phyloP scores from a whole-genome alignment of 306 rosid species.

The Sphenostylis stenocarpa region DNA sequence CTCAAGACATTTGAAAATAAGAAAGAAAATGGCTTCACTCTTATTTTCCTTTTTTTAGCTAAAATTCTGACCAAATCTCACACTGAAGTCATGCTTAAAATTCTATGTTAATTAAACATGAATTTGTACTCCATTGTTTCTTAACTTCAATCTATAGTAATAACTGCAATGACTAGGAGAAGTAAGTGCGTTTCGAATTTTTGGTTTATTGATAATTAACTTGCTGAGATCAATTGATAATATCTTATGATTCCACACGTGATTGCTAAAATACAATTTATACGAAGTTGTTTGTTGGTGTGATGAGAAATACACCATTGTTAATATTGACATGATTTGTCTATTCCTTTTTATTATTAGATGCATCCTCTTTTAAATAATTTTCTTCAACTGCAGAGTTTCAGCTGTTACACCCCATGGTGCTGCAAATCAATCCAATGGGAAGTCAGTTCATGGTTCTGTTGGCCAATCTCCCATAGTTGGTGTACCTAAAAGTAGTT shows the following conservation, averaged over 20 bases:
- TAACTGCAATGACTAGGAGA: background rate
- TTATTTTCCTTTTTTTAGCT: background rate
- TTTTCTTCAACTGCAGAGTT: slow-evolving; percentile 41
- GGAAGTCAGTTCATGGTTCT: slow-evolving; percentile 39
- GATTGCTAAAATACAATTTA: background rate
- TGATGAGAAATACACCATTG: background rate
- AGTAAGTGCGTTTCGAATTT: background rate
- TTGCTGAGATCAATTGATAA: slow-evolving; percentile 17
- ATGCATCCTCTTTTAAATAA: background rate
- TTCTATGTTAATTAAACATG: background rate
- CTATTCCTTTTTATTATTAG: background rate
- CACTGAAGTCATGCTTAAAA: background rate
- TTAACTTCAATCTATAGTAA: background rate
- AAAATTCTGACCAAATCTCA: slow-evolving; percentile 17
- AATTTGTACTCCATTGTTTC: slow-evolving; percentile 9
- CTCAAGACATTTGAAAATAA: background rate
- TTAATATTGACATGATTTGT: background rate
- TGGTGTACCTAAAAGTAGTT: slow-evolving; percentile 37
- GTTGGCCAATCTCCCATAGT: slow-evolving; percentile 36
- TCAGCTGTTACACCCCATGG: slow-evolving; percentile 48
- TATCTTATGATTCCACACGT: background rate
- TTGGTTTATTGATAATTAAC: background rate
- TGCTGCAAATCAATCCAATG: slow-evolving; percentile 54
- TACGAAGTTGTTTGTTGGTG: background rate
- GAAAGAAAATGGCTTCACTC: background rate